These are phyloP conservation scores for Backusella macrospora DNA, from an alignment of 192 early-diverging fungal genomes.

Conservation along the genomic window DNA sequence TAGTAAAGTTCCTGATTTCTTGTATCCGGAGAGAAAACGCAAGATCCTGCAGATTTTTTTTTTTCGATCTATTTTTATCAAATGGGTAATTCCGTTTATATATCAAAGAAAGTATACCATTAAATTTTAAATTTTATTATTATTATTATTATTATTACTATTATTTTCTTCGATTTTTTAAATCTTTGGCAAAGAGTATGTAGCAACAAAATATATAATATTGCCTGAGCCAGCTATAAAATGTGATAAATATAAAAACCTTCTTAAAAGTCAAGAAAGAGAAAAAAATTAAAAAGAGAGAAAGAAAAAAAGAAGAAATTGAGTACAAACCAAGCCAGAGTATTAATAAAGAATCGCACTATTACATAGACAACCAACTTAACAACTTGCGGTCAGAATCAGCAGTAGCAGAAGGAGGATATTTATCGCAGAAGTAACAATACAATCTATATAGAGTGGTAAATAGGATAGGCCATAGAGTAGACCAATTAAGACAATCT, in stretches of 20 bases:
- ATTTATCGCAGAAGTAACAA: no score
- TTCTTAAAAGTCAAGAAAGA: conserved; percentile 26
- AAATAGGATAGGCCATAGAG: no score
- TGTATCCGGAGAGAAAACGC: background rate
- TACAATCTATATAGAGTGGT: no score
- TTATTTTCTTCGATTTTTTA: background rate
- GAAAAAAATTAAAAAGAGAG: background rate
- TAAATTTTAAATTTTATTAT: background rate
- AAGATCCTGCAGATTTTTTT: background rate
- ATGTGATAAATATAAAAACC: conserved; percentile 38
- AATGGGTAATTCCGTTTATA: no score
- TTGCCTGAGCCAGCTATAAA: conserved; percentile 42
- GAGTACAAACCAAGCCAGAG: background rate
- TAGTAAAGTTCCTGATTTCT: background rate
- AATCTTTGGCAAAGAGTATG: background rate
- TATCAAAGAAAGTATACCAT: no score
- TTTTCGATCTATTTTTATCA: no score
- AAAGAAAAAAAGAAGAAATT: conserved; percentile 19
- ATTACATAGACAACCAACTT: no score
- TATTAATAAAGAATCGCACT: background rate
- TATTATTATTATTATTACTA: no score
- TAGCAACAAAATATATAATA: conserved; percentile 31
- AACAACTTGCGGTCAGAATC: no score
- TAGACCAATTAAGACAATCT: no score
- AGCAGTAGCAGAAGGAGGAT: no score